Evolutionary conservation across 495 filamentous ascomycete species (phyloP), one percentile per base, ranked within the genome.

Genomic region (Penicillium ucsense): DNA sequence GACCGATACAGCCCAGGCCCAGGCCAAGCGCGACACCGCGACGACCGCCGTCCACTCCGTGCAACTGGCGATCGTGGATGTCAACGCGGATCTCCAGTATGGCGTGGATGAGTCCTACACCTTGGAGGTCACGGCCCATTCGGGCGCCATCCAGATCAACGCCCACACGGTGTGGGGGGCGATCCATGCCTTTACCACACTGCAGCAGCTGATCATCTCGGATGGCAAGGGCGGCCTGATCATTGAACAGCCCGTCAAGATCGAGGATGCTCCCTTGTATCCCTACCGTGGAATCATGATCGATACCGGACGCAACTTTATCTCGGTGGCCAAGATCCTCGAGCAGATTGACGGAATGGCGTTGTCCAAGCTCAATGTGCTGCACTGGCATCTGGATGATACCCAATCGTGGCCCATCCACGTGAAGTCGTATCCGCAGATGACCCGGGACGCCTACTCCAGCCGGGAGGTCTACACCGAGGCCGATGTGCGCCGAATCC

Each of bases 21-120:
- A 65, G 35, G 41, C 43, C n/a, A 73, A 70, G 52, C 69, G 72
- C 28, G 56, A 49, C n/a, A 39, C 59, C 29, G 41, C 62, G 5
- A 51, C 59, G 27, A 45, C 61, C 3, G 49, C 51, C 2, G 49
- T 64, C 8, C 60, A 64, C 8, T 59, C 46, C 29, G 57, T 73
- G 8, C 66, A 70, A 10, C 62, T 80, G 7, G 49, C 62, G n/a
- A 56, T 79, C 8, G 46, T 57, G 3, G 62, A 78, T 43, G 48
- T 43, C 10, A 39, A 66, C 27, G 74, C 70, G 0, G 65, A 71
- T 43, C 60, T 78, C 9, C 70, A 75, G 43, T 72, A 77, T 52
- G 76, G 72, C 0, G 76, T 79, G 12, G 72, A 80, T 53, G 78
- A 81, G 55, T 77, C 75, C 0, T 81, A 80, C 55, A 75, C 72